Base-by-base conservation (phyloP, 108 stramenopile species). In the Cyclotella sp. region DNA sequence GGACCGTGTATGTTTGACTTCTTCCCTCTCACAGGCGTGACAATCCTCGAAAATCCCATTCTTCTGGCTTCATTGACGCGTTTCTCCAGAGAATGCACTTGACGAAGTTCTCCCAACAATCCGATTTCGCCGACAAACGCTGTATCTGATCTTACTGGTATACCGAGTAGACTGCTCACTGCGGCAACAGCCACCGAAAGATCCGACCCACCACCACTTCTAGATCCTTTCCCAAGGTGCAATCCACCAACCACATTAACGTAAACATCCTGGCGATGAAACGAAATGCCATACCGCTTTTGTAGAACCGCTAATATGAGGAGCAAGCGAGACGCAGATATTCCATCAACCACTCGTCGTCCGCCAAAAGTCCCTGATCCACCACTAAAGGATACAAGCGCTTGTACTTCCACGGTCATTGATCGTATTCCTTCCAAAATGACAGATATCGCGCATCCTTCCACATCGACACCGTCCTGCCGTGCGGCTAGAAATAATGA, bases 41-140 rank as follows among this genome's bases (percentile, higher is more conserved):
- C 82, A 14, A 92, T 89, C 30, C 92, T 76, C 28, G 89, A 91
- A 70, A 93, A 92, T 10, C 92, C 95, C 91, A 92, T 91, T 24
- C 95, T 82, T 45, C 75, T 84, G 8, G 95, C 95, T 80, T 95
- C 92, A 28, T 72, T 68, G 15, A 95, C 68, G 18, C 95, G 75
- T 61, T 90, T 89, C 44, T 94, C 89, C 67, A 96, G 72, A 34
- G 85, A 83, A n/a, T 83, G 70, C 21, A 98, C 89, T 12, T 85
- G 86, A 57, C 96, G 84, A 22, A 98, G 72, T 69, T 97, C 96
- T 22, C 97, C 97, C 53, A 92, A 64, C 53, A 98, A 74, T 28
- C 97, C 98, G 8, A 97, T 86, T 75, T 98, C 96, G 8, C 97
- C 98, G n/a, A 97, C 83, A 77, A 97, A 97, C 24, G 87, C 95